Base-by-base conservation (phyloP, 108 stramenopile species). In the Aurantiochytrium sp. region DNA sequence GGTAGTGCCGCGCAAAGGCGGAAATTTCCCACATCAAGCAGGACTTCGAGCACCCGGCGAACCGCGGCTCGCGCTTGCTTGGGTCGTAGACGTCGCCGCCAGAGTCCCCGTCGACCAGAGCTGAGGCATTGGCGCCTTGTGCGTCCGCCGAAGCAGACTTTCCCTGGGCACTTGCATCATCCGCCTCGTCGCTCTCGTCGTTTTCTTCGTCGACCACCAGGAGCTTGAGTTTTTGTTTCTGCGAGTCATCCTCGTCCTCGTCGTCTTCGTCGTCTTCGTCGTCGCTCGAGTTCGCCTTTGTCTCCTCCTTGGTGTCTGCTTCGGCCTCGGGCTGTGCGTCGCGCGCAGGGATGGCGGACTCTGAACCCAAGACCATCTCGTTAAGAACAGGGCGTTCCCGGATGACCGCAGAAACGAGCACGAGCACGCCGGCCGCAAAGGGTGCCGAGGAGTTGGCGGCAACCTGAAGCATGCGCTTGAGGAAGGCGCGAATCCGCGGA, bases 331-430 rank as follows among this genome's bases (percentile, higher is more conserved):
- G 50, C 41, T 41, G 39, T 2, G 52, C 55, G 17, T 88, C 86
- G 30, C 95, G 15, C 30, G 94, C 95, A 39, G 92, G 90, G 37
- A 91, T 95, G 68, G 95, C 95, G 42, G 94, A 92, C 50, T 95
- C 95, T n/a, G 88, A 88, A 41, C 92, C 92, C 89, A 94, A 93
- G 69, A 95, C 89, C 55, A 54, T 52, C 12, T 89, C 88, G 30
- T 86, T 55, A 50, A 97, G 86, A 39, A 81, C 88, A 37, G 94
- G 92, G 55, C 95, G 96, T 34, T 59, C 85, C 37, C 91, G 91
- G 27, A 95, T 89, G 36, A 98, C 94, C 88, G 97, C 97, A 45
- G 96, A 95, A 52, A 98, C 89, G 86, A 99, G 86, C 88, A 97
- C 97, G 34, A 97, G 85, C 31, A 91, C 90, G 37, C 92, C 98